Conservation (phyloP, 257 asterid species). For the Solanum medicagineum region DNA sequence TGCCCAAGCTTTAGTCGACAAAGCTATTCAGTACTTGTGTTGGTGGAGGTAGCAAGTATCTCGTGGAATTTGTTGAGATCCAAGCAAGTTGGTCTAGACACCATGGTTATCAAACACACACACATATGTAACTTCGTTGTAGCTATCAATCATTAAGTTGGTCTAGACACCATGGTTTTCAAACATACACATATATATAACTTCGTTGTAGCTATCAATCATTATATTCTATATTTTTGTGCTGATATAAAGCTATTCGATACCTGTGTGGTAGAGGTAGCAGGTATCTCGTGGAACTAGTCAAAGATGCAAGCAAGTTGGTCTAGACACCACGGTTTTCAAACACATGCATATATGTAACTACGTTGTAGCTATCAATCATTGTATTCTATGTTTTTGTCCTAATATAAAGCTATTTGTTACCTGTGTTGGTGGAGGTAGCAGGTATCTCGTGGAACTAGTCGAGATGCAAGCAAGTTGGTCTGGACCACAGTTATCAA, state of each 20-base stretch:
- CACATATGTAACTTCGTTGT: background rate
- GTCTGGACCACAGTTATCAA: no score
- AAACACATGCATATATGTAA: background rate
- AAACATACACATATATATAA: no score
- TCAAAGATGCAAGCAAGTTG: background rate
- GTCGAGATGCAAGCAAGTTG: no score
- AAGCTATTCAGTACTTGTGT: background rate
- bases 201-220: no score
- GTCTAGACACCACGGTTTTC: background rate
- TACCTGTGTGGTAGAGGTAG: background rate
- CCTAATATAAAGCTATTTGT: background rate
- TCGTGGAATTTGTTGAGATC: background rate
- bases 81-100: background rate
- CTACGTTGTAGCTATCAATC: background rate
- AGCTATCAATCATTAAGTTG: no score
- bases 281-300: background rate
- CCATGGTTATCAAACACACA: background rate
- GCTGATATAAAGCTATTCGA: background rate
- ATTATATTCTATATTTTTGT: no score
- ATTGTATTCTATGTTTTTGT: background rate
- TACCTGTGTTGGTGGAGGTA: no score
- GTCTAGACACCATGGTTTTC: no score
- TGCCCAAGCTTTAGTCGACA: background rate
- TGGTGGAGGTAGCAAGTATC: background rate
- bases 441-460: no score